Percentiles rank a stretch among this genome's conserved stretches.
phyloP scores from a whole-genome alignment of 1,139 yeast species.

The Suhomyces atakaporum region DNA sequence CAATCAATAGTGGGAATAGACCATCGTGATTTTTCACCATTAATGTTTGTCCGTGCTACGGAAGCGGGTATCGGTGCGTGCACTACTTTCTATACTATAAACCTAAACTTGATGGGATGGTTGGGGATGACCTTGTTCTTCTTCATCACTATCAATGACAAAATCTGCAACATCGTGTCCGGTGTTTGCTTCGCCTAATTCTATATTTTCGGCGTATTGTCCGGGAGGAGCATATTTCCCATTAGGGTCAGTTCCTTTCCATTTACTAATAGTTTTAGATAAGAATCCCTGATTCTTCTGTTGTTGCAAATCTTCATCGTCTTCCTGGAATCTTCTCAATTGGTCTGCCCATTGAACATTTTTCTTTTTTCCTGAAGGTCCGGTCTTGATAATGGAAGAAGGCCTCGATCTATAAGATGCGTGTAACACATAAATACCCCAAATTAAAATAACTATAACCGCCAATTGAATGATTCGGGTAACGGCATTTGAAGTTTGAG shows the following conservation, averaged over 20 bases:
- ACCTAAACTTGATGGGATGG: constrained; percentile 8
- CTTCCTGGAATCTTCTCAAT: constrained; percentile 38
- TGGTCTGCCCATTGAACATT: constrained; percentile 64
- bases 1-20: background rate
- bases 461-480: constrained; percentile 45
- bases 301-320: constrained; percentile 27
- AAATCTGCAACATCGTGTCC: constrained; percentile 32
- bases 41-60: background rate
- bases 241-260: constrained; percentile 30
- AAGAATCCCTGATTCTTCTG: constrained; percentile 33
- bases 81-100: background rate
- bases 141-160: constrained; percentile 52
- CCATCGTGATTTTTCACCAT: background rate
- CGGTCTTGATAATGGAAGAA: constrained; percentile 44
- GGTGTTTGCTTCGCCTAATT: constrained; percentile 31
- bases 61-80: background rate
- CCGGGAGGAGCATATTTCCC: constrained; percentile 33
- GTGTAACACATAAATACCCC: constrained; percentile 47
- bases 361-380: constrained; percentile 45
- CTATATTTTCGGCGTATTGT: constrained; percentile 35
- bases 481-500: constrained; percentile 28
- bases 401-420: constrained; percentile 43
- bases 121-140: constrained; percentile 29
- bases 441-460: constrained; percentile 42
- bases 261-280: constrained; percentile 41